Evolutionary conservation across 148 eudicot species (phyloP).

Genomic region (Euryodendron excelsum): DNA sequence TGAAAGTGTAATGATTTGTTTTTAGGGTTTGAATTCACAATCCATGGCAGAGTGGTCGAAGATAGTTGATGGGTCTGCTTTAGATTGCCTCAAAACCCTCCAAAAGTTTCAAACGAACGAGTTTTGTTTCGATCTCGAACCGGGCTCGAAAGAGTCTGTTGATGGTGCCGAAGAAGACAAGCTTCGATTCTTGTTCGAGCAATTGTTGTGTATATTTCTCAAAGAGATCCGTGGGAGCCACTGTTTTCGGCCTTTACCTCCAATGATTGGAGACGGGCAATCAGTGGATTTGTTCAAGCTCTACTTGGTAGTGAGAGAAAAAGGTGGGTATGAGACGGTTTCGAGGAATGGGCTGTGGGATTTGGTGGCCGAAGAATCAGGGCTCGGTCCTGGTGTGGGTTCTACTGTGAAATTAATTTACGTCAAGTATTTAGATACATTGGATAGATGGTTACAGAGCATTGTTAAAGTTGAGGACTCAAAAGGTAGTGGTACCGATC

Average conservation of each 20-base stretch:
- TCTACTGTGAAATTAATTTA: constrained; percentile 57
- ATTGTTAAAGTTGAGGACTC: constrained; percentile 17
- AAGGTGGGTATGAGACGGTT: constrained; percentile 59
- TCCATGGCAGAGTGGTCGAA: constrained; percentile 57
- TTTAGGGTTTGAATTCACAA: constrained; percentile 51
- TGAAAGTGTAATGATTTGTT: constrained; percentile 10
- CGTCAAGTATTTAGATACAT: constrained; percentile 45
- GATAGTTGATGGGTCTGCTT: constrained; percentile 31
- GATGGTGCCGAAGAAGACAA: constrained; percentile 18
- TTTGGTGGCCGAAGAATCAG: constrained; percentile 50
- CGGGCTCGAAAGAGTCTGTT: constrained; percentile 7
- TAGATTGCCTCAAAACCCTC: constrained; percentile 23
- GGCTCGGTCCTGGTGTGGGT: constrained; percentile 40
- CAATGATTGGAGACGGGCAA: constrained; percentile 60
- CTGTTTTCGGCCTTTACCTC: constrained; percentile 50
- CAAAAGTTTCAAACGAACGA: constrained; percentile 4
- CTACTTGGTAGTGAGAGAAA: constrained; percentile 47
- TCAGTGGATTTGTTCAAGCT: constrained; percentile 58
- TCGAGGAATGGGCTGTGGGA: constrained; percentile 48
- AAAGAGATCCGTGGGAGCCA: constrained; percentile 24
- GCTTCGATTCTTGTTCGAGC: constrained; percentile 31
- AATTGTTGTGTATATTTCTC: constrained; percentile 28
- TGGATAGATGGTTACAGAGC: constrained; percentile 33
- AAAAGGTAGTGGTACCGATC: constrained; percentile 21
- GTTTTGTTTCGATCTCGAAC: constrained; percentile 5